A percentile compares a stretch with the other conserved stretches of the same genome.
Evolutionary conservation across 2,329 filamentous ascomycete species (phyloP).

Genomic region (Fusarium palustre): DNA sequence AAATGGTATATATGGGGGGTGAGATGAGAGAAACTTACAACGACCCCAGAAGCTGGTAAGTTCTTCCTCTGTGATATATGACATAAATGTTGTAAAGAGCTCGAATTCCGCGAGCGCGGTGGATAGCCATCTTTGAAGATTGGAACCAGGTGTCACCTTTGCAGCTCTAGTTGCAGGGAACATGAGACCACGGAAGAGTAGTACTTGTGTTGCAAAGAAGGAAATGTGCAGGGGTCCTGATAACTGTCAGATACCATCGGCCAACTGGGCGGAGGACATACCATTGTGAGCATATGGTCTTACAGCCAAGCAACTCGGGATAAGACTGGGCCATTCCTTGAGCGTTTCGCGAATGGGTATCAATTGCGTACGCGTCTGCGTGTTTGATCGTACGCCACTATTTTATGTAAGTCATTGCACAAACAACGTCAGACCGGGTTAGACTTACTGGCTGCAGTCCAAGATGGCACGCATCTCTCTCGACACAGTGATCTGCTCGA

Average conservation of each 20-base stretch:
- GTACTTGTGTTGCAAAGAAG: constrained; percentile 56
- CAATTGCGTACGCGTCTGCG: constrained; percentile 40
- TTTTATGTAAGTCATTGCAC: constrained; percentile 8
- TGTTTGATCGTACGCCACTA: constrained; percentile 30
- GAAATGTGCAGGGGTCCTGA: constrained; percentile 56
- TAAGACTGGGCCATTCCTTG: constrained; percentile 52
- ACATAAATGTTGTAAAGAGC: constrained; percentile 55
- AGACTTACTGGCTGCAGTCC: constrained; percentile 52
- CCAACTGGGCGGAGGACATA: constrained; percentile 8
- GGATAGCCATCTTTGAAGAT: constrained; percentile 52
- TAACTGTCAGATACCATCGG: constrained; percentile 17
- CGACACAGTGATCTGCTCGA: constrained; percentile 51
- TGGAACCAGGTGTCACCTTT: constrained; percentile 53
- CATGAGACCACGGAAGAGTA: constrained; percentile 60
- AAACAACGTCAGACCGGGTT: not conserved
- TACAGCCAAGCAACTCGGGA: constrained; percentile 50
- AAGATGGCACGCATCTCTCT: constrained; percentile 50
- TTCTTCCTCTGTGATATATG: constrained; percentile 50
- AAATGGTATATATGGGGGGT: not conserved
- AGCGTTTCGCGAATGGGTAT: constrained; percentile 47
- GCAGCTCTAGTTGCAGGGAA: constrained; percentile 57
- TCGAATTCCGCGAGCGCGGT: constrained; percentile 53
- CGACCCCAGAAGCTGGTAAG: constrained; percentile 59
- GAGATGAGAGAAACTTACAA: constrained; percentile 50
- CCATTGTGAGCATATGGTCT: constrained; percentile 36